phyloP scores from a whole-genome alignment of 768 basidiomycete species.

The Termitomyces eurrhizus region DNA sequence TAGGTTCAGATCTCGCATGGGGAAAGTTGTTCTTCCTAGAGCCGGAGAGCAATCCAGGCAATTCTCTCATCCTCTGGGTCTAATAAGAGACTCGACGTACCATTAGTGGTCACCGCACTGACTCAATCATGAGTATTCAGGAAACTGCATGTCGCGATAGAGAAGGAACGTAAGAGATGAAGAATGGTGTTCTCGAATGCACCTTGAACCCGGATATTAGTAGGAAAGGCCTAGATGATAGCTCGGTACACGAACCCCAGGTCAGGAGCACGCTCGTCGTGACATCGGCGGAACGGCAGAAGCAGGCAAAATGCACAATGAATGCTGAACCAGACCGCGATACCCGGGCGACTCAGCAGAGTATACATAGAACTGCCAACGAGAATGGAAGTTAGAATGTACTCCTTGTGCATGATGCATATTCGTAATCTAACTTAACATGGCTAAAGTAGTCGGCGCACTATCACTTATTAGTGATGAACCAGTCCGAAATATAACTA shows the following conservation, averaged over 20 bases:
- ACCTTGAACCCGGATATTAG: neutral
- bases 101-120: neutral
- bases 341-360: neutral
- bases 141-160: conserved; percentile 3
- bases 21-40: neutral
- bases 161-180: conserved; percentile 6
- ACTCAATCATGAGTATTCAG: neutral
- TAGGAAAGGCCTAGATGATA: neutral
- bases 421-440: neutral
- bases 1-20: neutral
- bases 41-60: neutral
- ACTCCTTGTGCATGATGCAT: neutral
- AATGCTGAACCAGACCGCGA: neutral
- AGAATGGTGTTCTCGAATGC: conserved; percentile 5
- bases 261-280: neutral
- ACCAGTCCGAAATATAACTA: neutral
- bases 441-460: too few species aligned
- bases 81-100: neutral
- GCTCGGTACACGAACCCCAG: neutral
- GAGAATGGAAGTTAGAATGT: neutral
- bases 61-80: neutral
- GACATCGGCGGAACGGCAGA: neutral
- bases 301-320: neutral
- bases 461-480: neutral
- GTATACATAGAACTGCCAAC: neutral